These are phyloP conservation scores for Coemansia sp. DNA, from an alignment of 192 early-diverging fungal species.

Conservation along the genomic window DNA sequence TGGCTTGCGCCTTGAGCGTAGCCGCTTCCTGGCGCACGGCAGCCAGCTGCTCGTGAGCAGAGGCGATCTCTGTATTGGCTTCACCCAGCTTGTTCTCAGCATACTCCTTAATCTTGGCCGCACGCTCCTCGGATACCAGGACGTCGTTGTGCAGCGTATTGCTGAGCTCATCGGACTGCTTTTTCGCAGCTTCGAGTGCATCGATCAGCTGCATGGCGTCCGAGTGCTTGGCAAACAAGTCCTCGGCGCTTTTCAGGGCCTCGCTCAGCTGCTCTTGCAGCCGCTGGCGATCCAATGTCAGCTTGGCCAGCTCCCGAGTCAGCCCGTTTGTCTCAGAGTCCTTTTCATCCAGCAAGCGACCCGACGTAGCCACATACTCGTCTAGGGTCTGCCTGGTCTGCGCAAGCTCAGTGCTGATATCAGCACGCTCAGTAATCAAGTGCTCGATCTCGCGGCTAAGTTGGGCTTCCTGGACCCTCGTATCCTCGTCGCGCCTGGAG, in stretches of 20 bases:
- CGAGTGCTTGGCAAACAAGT: constrained; percentile 17
- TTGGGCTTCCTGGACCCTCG: constrained; percentile 20
- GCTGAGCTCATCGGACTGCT: constrained; percentile 23
- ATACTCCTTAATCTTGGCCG: constrained; percentile 32
- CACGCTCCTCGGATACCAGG: constrained; percentile 38
- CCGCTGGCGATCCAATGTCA: constrained; percentile 33
- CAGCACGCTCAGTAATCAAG: constrained; percentile 22
- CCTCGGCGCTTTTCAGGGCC: constrained; percentile 12
- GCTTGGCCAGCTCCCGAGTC: constrained; percentile 32
- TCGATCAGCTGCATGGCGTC: constrained; percentile 24
- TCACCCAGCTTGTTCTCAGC: constrained; percentile 26
- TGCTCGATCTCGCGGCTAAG: constrained; percentile 38
- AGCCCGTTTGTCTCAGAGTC: constrained; percentile 26
- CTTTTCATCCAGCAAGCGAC: constrained; percentile 31
- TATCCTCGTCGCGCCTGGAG: constrained; percentile 32
- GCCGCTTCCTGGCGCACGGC: constrained; percentile 16
- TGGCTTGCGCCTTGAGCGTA: constrained; percentile 12
- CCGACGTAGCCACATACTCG: constrained; percentile 30
- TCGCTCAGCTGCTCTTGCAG: constrained; percentile 31
- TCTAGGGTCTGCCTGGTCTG: constrained; percentile 28
- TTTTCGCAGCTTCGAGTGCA: constrained; percentile 13
- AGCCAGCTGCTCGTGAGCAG: constrained; percentile 22
- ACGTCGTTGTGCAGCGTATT: constrained; percentile 30
- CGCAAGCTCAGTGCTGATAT: constrained; percentile 21
- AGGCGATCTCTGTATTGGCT: constrained; percentile 32